Conservation (phyloP, 2,329 filamentous ascomycete species). For the Pseudopyrenochaeta lycopersici region DNA sequence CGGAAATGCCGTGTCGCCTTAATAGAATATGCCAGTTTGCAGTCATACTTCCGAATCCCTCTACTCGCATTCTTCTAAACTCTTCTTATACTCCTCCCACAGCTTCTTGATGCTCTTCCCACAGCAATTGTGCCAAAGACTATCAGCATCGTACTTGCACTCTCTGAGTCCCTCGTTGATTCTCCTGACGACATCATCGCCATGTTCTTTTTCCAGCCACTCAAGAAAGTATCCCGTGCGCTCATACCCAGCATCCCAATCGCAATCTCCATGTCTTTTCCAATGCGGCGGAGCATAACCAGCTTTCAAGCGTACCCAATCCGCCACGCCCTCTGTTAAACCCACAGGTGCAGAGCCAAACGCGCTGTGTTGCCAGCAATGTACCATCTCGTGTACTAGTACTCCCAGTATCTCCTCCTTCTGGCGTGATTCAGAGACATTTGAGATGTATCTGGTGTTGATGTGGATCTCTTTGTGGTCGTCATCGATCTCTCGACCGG, state of each 20-base stretch:
- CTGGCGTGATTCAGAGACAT: slow-evolving; percentile 43
- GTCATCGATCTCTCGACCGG: slow-evolving; percentile 76
- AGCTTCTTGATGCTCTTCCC: slow-evolving; percentile 72
- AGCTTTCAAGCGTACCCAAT: slow-evolving; percentile 85
- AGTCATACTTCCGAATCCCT: background rate
- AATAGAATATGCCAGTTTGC: background rate
- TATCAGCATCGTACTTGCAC: slow-evolving; percentile 70
- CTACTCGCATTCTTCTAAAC: slow-evolving; percentile 45
- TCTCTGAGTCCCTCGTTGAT: slow-evolving; percentile 73
- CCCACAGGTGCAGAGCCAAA: slow-evolving; percentile 68
- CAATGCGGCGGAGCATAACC: slow-evolving; percentile 83
- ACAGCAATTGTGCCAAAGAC: slow-evolving; percentile 74
- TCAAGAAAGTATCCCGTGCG: slow-evolving; percentile 90
- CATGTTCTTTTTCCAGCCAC: slow-evolving; percentile 76
- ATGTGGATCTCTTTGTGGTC: slow-evolving; percentile 96
- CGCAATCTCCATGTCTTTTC: slow-evolving; percentile 66
- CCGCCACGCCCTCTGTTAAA: slow-evolving; percentile 88
- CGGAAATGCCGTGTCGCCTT: too few relatives aligned
- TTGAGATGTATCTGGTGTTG: slow-evolving; percentile 75
- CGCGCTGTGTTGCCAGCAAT: slow-evolving; percentile 88
- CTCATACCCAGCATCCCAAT: slow-evolving; percentile 93
- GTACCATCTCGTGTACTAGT: slow-evolving; percentile 90
- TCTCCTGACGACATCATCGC: slow-evolving; percentile 60
- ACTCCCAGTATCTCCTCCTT: slow-evolving; percentile 80
- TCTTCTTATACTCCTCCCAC: slow-evolving; percentile 75